Evolutionary conservation across 371 early-diverging fungal genomes (phyloP).

Genomic region (Mucor velutinosus): DNA sequence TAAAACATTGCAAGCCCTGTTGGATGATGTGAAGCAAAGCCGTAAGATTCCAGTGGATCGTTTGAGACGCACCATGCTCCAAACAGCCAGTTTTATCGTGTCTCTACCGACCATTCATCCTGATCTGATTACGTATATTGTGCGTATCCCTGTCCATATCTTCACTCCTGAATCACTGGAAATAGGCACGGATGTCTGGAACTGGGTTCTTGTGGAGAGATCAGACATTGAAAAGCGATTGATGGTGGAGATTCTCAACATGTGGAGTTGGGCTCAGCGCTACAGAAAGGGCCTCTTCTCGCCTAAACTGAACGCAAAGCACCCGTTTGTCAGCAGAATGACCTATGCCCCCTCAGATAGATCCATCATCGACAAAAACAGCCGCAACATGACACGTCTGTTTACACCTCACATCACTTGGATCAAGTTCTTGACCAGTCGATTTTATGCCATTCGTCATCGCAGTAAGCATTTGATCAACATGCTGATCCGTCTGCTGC

Average conservation of each 20-base stretch:
- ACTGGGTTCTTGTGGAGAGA: conserved; percentile 81
- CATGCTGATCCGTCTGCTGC: conserved; percentile 74
- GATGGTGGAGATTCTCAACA: conserved; percentile 78
- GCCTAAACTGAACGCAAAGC: conserved; percentile 56
- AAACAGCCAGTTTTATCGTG: conserved; percentile 22
- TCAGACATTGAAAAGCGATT: conserved; percentile 78
- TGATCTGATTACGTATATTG: conserved; percentile 79
- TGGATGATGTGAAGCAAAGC: conserved; percentile 43
- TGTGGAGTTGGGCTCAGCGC: conserved; percentile 84
- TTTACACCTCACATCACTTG: conserved; percentile 81
- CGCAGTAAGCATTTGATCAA: conserved; percentile 75
- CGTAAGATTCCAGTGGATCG: conserved; percentile 50
- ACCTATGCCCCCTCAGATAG: conserved; percentile 90
- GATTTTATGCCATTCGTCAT: conserved; percentile 83
- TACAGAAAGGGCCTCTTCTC: conserved; percentile 82
- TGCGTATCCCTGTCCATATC: conserved; percentile 82
- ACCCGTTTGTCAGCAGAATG: conserved; percentile 92
- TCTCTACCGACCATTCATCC: conserved; percentile 52
- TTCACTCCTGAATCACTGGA: conserved; percentile 83
- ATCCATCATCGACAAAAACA: conserved; percentile 66
- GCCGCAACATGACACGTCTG: conserved; percentile 61
- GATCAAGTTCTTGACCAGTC: conserved; percentile 83
- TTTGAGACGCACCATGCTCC: conserved; percentile 48
- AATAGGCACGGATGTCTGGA: conserved; percentile 84
- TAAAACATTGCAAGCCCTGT: conserved; percentile 37